These are phyloP conservation scores for Trichosporon sp. DNA, from an alignment of 1,284 basidiomycete genomes.

Conservation along the genomic window DNA sequence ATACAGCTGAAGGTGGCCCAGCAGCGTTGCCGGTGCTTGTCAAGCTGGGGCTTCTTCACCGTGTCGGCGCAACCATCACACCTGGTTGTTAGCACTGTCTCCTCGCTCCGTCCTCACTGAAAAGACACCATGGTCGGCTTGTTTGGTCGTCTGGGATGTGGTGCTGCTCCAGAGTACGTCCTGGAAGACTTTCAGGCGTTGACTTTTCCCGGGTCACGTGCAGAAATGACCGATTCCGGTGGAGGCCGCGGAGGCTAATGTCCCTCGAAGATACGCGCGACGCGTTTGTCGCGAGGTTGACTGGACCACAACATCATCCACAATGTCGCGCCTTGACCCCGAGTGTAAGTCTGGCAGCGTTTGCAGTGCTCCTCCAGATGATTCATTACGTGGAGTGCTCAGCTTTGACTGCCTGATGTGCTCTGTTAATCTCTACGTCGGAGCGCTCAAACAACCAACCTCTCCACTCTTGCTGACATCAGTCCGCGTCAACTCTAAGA, in stretches of 20 bases:
- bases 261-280: background rate
- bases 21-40: conserved; percentile 52
- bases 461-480: too few relatives aligned
- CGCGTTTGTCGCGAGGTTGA: background rate
- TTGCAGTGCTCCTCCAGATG: background rate
- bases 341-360: conserved; percentile 32
- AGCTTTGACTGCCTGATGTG: too few relatives aligned
- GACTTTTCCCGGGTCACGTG: conserved; percentile 13
- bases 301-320: conserved; percentile 4
- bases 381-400: too few relatives aligned
- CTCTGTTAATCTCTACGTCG: too few relatives aligned
- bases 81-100: conserved; percentile 34
- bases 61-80: conserved; percentile 70
- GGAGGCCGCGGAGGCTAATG: background rate
- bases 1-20: conserved; percentile 73
- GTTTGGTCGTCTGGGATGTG: background rate
- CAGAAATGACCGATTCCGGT: background rate
- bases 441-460: too few relatives aligned
- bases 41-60: conserved; percentile 80
- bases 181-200: background rate
- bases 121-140: conserved; percentile 57
- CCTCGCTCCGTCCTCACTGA: conserved; percentile 50
- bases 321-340: conserved; percentile 40
- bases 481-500: conserved; percentile 45
- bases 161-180: background rate